Percentiles rank a stretch among this genome's conserved stretches.
These are phyloP conservation scores for Colletotrichum theobromicola DNA, from an alignment of 2,329 filamentous ascomycete species.

Conservation along the genomic window DNA sequence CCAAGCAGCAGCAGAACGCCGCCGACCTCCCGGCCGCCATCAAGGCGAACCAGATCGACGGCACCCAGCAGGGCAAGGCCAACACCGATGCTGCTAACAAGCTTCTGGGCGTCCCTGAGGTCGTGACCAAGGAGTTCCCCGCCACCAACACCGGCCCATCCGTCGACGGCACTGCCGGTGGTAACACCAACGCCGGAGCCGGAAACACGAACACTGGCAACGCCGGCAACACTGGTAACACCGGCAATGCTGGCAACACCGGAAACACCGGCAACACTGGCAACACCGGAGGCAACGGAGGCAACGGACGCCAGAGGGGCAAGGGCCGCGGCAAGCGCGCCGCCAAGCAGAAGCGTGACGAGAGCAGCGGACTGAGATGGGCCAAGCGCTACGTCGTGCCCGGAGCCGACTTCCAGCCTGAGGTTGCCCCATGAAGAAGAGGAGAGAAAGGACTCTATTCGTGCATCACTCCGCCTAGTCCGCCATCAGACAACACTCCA, in stretches of 20 bases:
- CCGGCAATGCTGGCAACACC: slow-evolving; percentile 19
- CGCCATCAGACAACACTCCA: not conserved
- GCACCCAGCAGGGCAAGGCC: slow-evolving; percentile 28
- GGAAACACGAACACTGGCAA: slow-evolving; percentile 22
- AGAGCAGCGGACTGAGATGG: not conserved
- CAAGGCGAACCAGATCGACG: slow-evolving; percentile 48
- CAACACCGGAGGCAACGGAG: not conserved
- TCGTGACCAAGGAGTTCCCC: slow-evolving; percentile 35
- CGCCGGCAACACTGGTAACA: slow-evolving; percentile 13
- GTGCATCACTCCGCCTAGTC: too few species aligned
- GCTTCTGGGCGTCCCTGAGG: slow-evolving; percentile 31
- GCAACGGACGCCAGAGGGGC: not conserved
- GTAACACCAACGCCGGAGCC: not conserved
- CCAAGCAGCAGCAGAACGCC: slow-evolving; percentile 54
- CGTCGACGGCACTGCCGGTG: not conserved
- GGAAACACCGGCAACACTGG: slow-evolving; percentile 7
- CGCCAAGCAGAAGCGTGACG: not conserved
- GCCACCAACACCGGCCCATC: slow-evolving; percentile 10
- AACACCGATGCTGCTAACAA: slow-evolving; percentile 43
- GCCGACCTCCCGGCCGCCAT: slow-evolving; percentile 49
- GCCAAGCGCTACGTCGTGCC: slow-evolving; percentile 15
- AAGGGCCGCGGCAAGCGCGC: not conserved
- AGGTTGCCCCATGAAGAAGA: slow-evolving; percentile 4
- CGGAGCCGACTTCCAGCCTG: slow-evolving; percentile 1
- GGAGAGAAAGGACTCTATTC: not conserved